Evolutionary conservation across 768 basidiomycete genomes (phyloP).

Genomic region (Xanthoconium purpureum): DNA sequence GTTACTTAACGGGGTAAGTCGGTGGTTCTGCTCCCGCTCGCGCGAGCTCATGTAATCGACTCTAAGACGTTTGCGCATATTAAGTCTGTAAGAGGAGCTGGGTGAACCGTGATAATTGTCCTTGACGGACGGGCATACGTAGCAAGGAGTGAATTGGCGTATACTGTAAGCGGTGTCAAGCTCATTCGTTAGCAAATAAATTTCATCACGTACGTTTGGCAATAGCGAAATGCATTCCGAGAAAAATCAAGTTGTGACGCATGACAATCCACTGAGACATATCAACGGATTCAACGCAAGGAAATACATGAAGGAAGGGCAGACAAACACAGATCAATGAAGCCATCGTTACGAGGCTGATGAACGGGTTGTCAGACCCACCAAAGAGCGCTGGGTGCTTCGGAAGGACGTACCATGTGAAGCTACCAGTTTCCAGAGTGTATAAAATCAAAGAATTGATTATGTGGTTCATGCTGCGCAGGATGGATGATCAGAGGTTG

Average conservation of each 20-base stretch:
- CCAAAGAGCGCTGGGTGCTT: neutral
- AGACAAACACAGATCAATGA: constrained; percentile 32
- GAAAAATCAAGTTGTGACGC: constrained; percentile 36
- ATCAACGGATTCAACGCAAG: neutral
- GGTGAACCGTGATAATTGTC: neutral
- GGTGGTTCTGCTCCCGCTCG: constrained; percentile 21
- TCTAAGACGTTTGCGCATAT: constrained; percentile 31
- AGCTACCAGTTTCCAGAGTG: constrained; percentile 49
- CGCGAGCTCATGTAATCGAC: constrained; percentile 23
- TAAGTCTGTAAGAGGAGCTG: constrained; percentile 15
- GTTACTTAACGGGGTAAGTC: constrained; percentile 5
- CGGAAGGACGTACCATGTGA: constrained; percentile 38
- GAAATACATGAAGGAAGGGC: neutral
- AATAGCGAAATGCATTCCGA: constrained; percentile 35
- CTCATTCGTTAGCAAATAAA: neutral
- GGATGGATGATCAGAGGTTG: neutral
- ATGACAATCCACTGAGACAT: constrained; percentile 27
- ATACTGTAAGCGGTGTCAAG: constrained; percentile 17
- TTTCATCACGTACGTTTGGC: constrained; percentile 27
- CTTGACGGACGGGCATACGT: constrained; percentile 21
- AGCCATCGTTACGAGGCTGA: constrained; percentile 31
- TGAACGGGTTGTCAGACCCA: neutral
- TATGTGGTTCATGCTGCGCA: constrained; percentile 43
- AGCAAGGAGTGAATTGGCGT: constrained; percentile 34
- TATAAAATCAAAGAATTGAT: constrained; percentile 51